Percentiles rank a stretch among this genome's conserved stretches.
phyloP scores from a whole-genome alignment of 768 basidiomycete species.

The Termitomyces sp. region DNA sequence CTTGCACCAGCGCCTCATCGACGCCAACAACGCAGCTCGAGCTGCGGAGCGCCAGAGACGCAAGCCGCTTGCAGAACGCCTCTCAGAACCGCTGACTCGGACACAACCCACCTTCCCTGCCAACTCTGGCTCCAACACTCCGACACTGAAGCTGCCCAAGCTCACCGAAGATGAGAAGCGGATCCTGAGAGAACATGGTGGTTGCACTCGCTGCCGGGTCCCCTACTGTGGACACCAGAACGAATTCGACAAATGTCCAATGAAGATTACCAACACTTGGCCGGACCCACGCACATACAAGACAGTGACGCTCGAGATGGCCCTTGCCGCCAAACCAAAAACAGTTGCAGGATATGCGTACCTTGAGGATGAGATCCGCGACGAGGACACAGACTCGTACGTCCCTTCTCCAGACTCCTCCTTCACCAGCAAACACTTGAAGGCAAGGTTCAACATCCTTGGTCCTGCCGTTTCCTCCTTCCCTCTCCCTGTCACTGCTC shows the following conservation, averaged over 20 bases:
- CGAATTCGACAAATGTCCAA: not conserved
- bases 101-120: too few species aligned
- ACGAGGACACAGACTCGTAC: not conserved
- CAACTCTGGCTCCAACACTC: too few species aligned
- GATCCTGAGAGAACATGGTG: slow-evolving; percentile 12
- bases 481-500: not conserved
- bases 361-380: not conserved
- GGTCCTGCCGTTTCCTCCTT: not conserved
- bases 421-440: not conserved
- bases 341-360: not conserved
- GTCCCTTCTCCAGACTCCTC: not conserved
- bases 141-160: too few species aligned
- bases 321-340: not conserved
- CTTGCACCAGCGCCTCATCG: not conserved
- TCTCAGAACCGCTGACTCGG: not conserved
- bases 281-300: not conserved
- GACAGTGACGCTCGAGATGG: not conserved
- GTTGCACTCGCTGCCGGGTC: slow-evolving; percentile 14
- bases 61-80: not conserved
- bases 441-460: not conserved
- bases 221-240: slow-evolving; percentile 12
- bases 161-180: slow-evolving; percentile 4
- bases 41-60: not conserved
- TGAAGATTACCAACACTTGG: slow-evolving; percentile 7
- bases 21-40: not conserved